Conservation (phyloP, 768 basidiomycete species). For the Roridomyces roridus region DNA sequence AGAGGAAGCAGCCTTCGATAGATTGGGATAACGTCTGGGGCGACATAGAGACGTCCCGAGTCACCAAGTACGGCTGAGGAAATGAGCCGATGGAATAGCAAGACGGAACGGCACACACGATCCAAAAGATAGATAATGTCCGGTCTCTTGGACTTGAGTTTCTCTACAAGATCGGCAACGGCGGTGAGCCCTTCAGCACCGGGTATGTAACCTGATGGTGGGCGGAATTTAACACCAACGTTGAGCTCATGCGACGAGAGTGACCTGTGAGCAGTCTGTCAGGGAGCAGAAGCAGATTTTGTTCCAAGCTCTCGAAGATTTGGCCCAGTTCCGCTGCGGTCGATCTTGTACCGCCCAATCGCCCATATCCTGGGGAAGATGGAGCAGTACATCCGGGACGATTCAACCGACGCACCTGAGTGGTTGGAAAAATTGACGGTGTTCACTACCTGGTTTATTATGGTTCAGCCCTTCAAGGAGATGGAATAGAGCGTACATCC, state of each 20-base stretch:
- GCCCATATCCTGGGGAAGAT: constrained; percentile 72
- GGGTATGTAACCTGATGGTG: constrained; percentile 85
- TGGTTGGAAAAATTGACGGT: constrained; percentile 97
- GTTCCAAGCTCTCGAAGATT: constrained; percentile 77
- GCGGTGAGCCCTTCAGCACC: constrained; percentile 77
- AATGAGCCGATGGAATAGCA: not conserved
- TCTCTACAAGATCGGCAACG: constrained; percentile 66
- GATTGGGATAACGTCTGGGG: constrained; percentile 83
- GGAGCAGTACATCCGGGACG: not conserved
- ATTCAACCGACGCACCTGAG: constrained; percentile 58
- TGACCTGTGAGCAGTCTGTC: constrained; percentile 81
- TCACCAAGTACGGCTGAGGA: constrained; percentile 91
- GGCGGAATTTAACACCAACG: constrained; percentile 6
- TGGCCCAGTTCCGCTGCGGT: constrained; percentile 75
- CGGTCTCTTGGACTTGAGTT: constrained; percentile 63
- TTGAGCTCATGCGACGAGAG: not conserved
- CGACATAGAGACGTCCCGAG: constrained; percentile 86
- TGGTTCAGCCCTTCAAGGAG: constrained; percentile 10
- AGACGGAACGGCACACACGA: constrained; percentile 58
- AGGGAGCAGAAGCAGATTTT: constrained; percentile 76
- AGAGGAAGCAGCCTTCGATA: constrained; percentile 81
- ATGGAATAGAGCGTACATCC: constrained; percentile 63
- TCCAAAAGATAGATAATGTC: constrained; percentile 87
- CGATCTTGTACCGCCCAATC: constrained; percentile 80
- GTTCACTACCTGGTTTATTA: constrained; percentile 74